phyloP scores from a whole-genome alignment of 2,329 filamentous ascomycete species.

The Pyrenophora tritici-repentis region DNA sequence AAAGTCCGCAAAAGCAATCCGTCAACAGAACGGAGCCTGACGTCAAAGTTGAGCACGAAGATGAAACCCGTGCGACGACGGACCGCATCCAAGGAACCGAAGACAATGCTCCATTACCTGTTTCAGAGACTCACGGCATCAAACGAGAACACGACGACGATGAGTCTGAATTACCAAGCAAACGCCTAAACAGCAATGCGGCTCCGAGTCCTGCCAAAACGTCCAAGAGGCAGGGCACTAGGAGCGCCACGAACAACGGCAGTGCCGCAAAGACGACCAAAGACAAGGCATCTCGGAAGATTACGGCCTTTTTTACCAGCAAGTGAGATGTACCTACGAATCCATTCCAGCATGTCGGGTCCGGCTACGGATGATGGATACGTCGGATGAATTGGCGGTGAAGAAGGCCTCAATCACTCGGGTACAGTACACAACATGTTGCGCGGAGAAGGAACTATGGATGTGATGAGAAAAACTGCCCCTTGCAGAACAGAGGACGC shows the following conservation, averaged over 20 bases:
- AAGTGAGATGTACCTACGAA: slow-evolving; percentile 45
- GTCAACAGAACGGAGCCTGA: slow-evolving; percentile 31
- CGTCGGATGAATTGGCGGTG: slow-evolving; percentile 14
- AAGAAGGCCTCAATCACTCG: slow-evolving; percentile 15
- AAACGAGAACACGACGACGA: slow-evolving; percentile 56
- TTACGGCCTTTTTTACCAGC: slow-evolving; percentile 62
- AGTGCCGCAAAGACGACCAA: slow-evolving; percentile 53
- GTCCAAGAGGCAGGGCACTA: slow-evolving; percentile 50
- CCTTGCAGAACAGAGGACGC: not conserved
- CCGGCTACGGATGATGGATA: slow-evolving; percentile 17
- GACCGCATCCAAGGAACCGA: slow-evolving; percentile 53
- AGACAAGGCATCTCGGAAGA: slow-evolving; percentile 59
- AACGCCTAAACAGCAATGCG: slow-evolving; percentile 36
- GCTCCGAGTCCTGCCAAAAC: slow-evolving; percentile 30
- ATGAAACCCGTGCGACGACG: slow-evolving; percentile 51
- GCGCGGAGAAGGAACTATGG: not conserved
- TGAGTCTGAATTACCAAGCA: slow-evolving; percentile 46
- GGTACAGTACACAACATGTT: not conserved
- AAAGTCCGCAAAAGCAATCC: slow-evolving; percentile 55
- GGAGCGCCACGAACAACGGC: slow-evolving; percentile 63
- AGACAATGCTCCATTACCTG: slow-evolving; percentile 58
- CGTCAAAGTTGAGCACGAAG: slow-evolving; percentile 46
- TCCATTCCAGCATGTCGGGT: slow-evolving; percentile 12
- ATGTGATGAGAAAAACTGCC: not conserved
- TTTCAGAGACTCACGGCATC: slow-evolving; percentile 44